These are phyloP conservation scores for Rubus idaeus DNA, from an alignment of 306 rosid genomes.

Conservation along the genomic window DNA sequence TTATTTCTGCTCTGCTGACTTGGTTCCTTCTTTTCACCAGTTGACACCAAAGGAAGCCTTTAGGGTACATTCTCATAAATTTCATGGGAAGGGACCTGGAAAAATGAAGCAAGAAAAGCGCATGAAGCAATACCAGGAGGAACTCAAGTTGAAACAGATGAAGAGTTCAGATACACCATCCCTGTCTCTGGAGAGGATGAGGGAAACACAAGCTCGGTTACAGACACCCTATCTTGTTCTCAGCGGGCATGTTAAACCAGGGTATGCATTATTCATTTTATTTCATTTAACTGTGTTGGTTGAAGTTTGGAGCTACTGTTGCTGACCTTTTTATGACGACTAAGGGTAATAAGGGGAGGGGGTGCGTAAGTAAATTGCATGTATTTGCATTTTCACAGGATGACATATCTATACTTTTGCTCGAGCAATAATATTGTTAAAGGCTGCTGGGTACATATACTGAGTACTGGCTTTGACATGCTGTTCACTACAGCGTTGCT, in stretches of 20 bases:
- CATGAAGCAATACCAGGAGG: constrained; percentile 80
- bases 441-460: not conserved
- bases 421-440: not conserved
- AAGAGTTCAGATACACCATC: constrained; percentile 91
- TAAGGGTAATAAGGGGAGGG: not conserved
- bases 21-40: constrained; percentile 44
- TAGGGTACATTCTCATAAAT: constrained; percentile 69
- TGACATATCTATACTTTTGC: not conserved
- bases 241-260: constrained; percentile 90
- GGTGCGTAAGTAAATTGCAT: not conserved
- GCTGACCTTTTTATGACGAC: not conserved
- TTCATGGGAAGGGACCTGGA: constrained; percentile 95
- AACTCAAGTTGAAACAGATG: constrained; percentile 88
- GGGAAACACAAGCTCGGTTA: constrained; percentile 82
- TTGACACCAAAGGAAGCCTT: constrained; percentile 97
- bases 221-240: constrained; percentile 93
- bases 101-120: constrained; percentile 99
- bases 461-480: not conserved
- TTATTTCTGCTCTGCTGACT: constrained; percentile 7
- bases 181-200: constrained; percentile 86
- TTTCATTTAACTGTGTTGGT: not conserved
- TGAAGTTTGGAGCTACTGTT: not conserved
- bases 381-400: not conserved
- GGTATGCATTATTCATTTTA: constrained; percentile 46
- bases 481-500: not conserved